Evolutionary conservation across 441 rosid species (phyloP).

Genomic region (Erysimum pusillum): DNA sequence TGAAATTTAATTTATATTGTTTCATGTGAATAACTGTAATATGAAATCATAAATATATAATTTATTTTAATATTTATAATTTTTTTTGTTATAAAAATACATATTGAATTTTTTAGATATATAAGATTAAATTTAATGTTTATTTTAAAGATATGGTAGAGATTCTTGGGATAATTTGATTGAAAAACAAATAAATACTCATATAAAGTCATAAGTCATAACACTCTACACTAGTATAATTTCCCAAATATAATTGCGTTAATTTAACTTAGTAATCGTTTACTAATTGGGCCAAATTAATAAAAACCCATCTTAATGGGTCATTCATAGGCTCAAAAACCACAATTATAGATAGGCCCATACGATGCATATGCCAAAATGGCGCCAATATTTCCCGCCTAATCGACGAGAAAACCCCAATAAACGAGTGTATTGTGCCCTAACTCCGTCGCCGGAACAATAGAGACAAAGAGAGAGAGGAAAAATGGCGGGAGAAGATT

Average conservation of each 20-base stretch:
- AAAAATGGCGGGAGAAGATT: slow-evolving; percentile 61
- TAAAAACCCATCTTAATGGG: neutral
- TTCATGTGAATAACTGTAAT: too few relatives aligned
- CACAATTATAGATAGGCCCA: slow-evolving; percentile 24
- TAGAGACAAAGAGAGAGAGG: neutral
- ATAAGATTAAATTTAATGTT: too few relatives aligned
- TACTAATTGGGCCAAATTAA: neutral
- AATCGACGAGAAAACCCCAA: slow-evolving; percentile 11
- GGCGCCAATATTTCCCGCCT: slow-evolving; percentile 41
- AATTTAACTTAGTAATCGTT: neutral
- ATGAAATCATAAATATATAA: too few relatives aligned
- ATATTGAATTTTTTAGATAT: too few relatives aligned
- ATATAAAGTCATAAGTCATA: too few relatives aligned
- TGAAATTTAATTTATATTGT: too few relatives aligned
- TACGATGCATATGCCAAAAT: neutral
- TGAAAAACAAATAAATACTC: too few relatives aligned
- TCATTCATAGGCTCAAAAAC: neutral
- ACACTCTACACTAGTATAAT: too few relatives aligned
- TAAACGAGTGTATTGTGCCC: slow-evolving; percentile 26
- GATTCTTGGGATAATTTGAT: too few relatives aligned
- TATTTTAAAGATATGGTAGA: too few relatives aligned
- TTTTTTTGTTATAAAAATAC: too few relatives aligned
- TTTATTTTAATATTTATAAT: too few relatives aligned
- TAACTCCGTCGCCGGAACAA: slow-evolving; percentile 2
- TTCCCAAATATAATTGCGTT: neutral